phyloP scores from a whole-genome alignment of 2,329 filamentous ascomycete genomes.

The Emericellopsis atlantica region DNA sequence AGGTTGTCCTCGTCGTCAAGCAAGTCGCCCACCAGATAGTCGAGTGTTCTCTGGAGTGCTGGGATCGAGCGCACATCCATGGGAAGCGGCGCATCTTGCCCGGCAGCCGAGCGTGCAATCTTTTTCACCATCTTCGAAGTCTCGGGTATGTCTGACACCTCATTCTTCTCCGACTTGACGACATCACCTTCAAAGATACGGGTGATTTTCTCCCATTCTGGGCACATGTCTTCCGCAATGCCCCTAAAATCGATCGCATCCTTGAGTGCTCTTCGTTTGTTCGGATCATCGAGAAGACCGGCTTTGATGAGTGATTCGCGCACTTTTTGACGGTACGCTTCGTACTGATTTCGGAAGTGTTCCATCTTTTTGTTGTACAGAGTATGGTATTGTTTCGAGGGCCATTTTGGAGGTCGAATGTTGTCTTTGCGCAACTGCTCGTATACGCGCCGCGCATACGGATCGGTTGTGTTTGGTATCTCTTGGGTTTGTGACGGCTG shows the following conservation, averaged over 20 bases:
- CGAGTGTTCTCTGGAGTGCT: conserved; percentile 44
- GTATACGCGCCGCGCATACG: conserved; percentile 36
- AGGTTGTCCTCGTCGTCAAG: conserved; percentile 42
- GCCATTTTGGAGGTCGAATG: conserved; percentile 42
- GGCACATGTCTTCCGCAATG: conserved; percentile 58
- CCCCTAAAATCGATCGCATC: conserved; percentile 57
- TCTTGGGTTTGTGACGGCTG: conserved; percentile 7
- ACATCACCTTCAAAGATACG: conserved; percentile 50
- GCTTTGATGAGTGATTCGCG: conserved; percentile 45
- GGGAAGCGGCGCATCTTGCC: conserved; percentile 53
- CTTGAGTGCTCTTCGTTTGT: conserved; percentile 46
- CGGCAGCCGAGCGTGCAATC: conserved; percentile 53
- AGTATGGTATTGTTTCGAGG: conserved; percentile 38
- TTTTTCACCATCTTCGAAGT: conserved; percentile 52
- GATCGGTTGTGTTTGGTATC: conserved; percentile 13
- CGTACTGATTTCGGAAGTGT: conserved; percentile 40
- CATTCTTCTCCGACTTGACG: conserved; percentile 39
- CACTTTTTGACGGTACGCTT: conserved; percentile 42
- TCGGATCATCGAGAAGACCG: conserved; percentile 51
- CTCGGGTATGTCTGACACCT: conserved; percentile 28
- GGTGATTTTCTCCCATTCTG: conserved; percentile 51
- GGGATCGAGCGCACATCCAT: conserved; percentile 53
- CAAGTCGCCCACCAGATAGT: conserved; percentile 50
- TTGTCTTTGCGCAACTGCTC: conserved; percentile 40
- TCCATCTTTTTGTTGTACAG: conserved; percentile 37